phyloP scores from a whole-genome alignment of 2,329 filamentous ascomycete genomes.

The Lasiodiplodia gonubiensis region DNA sequence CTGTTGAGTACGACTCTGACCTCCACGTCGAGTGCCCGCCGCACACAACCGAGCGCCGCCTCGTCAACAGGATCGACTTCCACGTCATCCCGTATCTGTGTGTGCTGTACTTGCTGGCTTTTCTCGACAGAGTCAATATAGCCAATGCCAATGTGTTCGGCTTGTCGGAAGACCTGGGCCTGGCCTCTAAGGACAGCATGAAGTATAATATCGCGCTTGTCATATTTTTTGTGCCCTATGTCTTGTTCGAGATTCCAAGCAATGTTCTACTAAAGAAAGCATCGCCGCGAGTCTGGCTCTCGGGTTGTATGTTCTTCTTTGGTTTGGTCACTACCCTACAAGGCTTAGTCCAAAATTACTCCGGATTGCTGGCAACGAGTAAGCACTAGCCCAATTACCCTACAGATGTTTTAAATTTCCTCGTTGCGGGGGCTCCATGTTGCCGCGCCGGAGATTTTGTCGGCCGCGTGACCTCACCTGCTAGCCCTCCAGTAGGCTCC shows the following conservation, averaged over 20 bases:
- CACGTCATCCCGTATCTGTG: conserved; percentile 58
- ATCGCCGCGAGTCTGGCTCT: conserved; percentile 58
- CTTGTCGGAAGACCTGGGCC: conserved; percentile 52
- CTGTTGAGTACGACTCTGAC: conserved; percentile 45
- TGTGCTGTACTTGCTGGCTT: conserved; percentile 58
- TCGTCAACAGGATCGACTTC: conserved; percentile 54
- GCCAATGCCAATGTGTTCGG: conserved; percentile 60
- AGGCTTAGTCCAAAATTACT: conserved; percentile 78
- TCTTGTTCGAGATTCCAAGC: conserved; percentile 60
- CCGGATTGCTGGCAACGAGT: conserved; percentile 73
- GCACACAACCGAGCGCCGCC: conserved; percentile 55
- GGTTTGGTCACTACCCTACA: conserved; percentile 77
- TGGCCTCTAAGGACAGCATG: conserved; percentile 44
- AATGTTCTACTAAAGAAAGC: conserved; percentile 60
- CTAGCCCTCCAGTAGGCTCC: too few species aligned
- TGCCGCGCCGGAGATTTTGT: not conserved
- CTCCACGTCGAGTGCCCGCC: conserved; percentile 51
- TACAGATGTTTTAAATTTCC: not conserved
- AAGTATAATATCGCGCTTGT: conserved; percentile 59
- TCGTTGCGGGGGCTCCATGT: not conserved
- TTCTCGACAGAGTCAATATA: conserved; percentile 60
- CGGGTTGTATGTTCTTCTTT: conserved; percentile 81
- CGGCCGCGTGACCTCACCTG: not conserved
- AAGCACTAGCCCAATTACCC: conserved; percentile 1
- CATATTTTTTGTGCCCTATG: conserved; percentile 61